A percentile compares a stretch with the other conserved stretches of the same genome.
Conservation (phyloP, 768 basidiomycete species). For the Boletus huronensis region DNA sequence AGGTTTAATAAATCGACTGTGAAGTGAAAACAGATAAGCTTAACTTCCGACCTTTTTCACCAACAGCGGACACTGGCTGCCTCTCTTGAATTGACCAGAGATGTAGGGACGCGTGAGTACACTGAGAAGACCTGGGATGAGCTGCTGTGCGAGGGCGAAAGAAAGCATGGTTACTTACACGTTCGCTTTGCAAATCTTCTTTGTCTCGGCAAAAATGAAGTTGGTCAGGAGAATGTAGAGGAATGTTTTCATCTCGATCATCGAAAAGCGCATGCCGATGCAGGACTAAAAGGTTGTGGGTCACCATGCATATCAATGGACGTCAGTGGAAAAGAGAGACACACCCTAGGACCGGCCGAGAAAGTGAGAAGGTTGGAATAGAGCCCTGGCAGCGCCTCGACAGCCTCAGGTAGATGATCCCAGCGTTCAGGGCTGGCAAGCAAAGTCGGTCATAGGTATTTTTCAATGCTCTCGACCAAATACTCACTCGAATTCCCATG, state of each 20-base stretch:
- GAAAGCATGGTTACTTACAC: conserved; percentile 43
- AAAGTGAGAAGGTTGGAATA: conserved; percentile 72
- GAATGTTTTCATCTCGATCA: conserved; percentile 82
- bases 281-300: conserved; percentile 54
- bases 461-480: background rate
- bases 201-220: conserved; percentile 56
- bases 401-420: conserved; percentile 72
- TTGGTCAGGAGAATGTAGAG: conserved; percentile 64
- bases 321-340: conserved; percentile 24
- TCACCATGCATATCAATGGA: background rate
- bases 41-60: conserved; percentile 36
- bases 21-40: background rate
- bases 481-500: conserved; percentile 76
- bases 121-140: conserved; percentile 30
- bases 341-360: conserved; percentile 76
- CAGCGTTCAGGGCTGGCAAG: conserved; percentile 70
- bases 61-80: conserved; percentile 60
- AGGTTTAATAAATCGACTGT: background rate
- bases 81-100: conserved; percentile 48
- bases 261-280: conserved; percentile 76
- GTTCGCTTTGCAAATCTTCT: conserved; percentile 55
- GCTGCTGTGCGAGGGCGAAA: background rate
- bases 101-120: conserved; percentile 66
- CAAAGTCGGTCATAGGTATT: background rate
- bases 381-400: conserved; percentile 61